These are phyloP conservation scores for Cutaneotrichosporon sp. DNA, from an alignment of 1,284 basidiomycete genomes.

Conservation along the genomic window DNA sequence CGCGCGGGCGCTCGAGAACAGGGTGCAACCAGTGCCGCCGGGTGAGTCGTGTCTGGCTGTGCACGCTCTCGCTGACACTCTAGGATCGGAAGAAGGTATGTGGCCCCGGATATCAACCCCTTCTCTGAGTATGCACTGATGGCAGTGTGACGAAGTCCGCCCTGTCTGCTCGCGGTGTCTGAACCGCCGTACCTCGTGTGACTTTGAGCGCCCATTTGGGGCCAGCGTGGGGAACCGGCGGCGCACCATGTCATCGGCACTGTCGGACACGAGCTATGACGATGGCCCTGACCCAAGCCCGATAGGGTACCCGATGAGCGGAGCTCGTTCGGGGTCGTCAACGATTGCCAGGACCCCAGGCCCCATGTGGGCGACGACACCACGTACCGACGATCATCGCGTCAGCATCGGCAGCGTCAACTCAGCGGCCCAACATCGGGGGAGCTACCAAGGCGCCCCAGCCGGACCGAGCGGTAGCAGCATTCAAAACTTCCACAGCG, in stretches of 20 bases:
- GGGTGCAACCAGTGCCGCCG: constrained; percentile 23
- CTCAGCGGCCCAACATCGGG: not conserved
- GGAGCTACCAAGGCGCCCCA: not conserved
- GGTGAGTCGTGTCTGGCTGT: constrained; percentile 7
- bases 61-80: not conserved
- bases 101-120: not conserved
- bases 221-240: constrained; percentile 15
- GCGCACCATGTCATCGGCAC: not conserved
- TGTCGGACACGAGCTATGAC: not conserved
- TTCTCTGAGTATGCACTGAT: not conserved
- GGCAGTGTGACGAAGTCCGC: constrained; percentile 20
- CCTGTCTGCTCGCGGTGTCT: constrained; percentile 19
- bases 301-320: not conserved
- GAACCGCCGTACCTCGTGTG: constrained; percentile 11
- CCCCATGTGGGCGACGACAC: constrained; percentile 2
- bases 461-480: not conserved
- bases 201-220: constrained; percentile 22
- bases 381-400: not conserved
- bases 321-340: not conserved
- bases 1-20: constrained; percentile 19
- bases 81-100: constrained; percentile 23
- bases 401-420: not conserved
- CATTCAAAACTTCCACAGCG: not conserved
- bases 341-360: not conserved
- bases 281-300: not conserved